Conservation (phyloP, 23 red algal genomes). For the Rhodosorus marinus region DNA sequence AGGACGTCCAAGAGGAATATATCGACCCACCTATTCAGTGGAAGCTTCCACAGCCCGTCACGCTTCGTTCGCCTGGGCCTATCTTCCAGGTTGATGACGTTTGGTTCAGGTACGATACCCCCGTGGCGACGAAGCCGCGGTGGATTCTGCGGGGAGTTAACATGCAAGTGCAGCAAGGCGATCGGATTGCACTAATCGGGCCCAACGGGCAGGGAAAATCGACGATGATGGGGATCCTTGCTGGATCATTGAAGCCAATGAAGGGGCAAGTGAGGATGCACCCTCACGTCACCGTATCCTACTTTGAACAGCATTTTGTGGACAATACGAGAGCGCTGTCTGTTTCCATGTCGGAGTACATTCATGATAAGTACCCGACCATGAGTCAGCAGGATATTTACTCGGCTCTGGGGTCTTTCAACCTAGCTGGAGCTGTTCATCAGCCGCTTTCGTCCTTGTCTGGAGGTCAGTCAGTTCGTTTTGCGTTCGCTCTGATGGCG, state of each 20-base stretch:
- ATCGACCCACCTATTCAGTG: constrained; percentile 6
- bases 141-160: constrained; percentile 6
- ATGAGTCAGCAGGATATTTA: too few relatives aligned
- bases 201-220: constrained; percentile 33
- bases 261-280: constrained; percentile 5
- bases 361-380: too few relatives aligned
- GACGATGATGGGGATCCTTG: constrained; percentile 20
- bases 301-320: neutral
- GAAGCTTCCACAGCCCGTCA: constrained; percentile 5
- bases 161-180: constrained; percentile 8
- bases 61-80: constrained; percentile 8
- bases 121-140: neutral
- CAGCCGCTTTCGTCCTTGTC: too few relatives aligned
- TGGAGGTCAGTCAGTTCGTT: too few relatives aligned
- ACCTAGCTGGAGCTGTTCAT: too few relatives aligned
- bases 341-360: too few relatives aligned
- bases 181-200: constrained; percentile 12
- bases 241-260: constrained; percentile 3
- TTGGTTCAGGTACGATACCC: constrained; percentile 20
- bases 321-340: neutral
- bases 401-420: too few relatives aligned
- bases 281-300: neutral
- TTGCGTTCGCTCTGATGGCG: too few relatives aligned
- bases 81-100: constrained; percentile 10
- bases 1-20: constrained; percentile 7